Base-by-base conservation (phyloP, 2,329 filamentous ascomycete species). In the Aquanectria penicillioides region DNA sequence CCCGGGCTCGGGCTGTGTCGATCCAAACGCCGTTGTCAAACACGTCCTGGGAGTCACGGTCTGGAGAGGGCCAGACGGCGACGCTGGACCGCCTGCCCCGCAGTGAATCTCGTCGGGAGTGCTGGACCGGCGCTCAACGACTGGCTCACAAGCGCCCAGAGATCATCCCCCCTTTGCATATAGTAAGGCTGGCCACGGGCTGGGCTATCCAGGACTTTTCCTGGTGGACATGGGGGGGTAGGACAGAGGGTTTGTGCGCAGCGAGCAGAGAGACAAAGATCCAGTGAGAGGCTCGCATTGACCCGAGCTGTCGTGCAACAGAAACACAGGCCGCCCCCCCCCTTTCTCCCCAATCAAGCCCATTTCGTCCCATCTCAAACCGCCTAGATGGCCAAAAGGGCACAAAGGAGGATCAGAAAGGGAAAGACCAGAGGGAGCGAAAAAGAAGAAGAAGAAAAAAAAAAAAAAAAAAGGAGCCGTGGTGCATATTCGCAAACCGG, bases 361-460 rank as follows among this genome's bases (percentile, higher is more conserved):
- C n/a, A n/a, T 46, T 46, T 46, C 41, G 31, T 46, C 41, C 40
- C 41, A 18, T 46, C 41, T 46, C 41, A 46, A 46, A 46, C 41
- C 29, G 26, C 41, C n/a, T n/a, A n/a, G n/a, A n/a, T n/a, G n/a
- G n/a, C n/a, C n/a, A n/a, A n/a, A n/a, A n/a, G n/a, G n/a, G n/a
- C n/a, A n/a, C n/a, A n/a, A n/a, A n/a, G n/a, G n/a, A n/a, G n/a
- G n/a, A n/a, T n/a, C n/a, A n/a, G n/a, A n/a, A n/a, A n/a, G n/a
- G n/a, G n/a, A n/a, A n/a, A n/a, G n/a, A n/a, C n/a, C n/a, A n/a
- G n/a, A n/a, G n/a, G n/a, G n/a, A n/a, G n/a, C n/a, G n/a, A n/a
- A n/a, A n/a, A n/a, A n/a, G n/a, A n/a, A n/a, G n/a, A n/a, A n/a
- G n/a, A n/a, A n/a, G n/a, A n/a, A n/a, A n/a, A n/a, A n/a, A n/a